Evolutionary conservation across 345 rosid species (phyloP).

Genomic region (Hypericum androsaemum): DNA sequence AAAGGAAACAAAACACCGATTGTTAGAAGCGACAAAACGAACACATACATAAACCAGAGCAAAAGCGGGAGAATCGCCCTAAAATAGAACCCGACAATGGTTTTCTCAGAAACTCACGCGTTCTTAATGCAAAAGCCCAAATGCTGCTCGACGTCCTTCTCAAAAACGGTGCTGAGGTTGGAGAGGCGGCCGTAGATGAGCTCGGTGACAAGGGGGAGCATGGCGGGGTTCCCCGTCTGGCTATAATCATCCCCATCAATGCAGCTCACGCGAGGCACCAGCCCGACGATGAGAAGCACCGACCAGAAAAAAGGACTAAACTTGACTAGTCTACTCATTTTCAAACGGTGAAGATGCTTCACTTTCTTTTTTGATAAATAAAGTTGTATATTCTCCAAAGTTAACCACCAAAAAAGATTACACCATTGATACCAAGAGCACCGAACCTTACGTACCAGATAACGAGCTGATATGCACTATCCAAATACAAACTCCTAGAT

Average conservation of each 20-base stretch:
- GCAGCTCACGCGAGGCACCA: constrained; percentile 22
- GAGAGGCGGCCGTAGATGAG: constrained; percentile 45
- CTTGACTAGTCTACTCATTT: constrained; percentile 14
- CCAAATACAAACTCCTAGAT: too few species aligned
- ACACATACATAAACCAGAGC: not conserved
- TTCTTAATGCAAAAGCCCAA: constrained; percentile 66
- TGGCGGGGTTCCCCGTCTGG: constrained; percentile 39
- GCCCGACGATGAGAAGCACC: constrained; percentile 21
- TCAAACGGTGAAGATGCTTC: not conserved
- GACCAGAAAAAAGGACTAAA: constrained; percentile 21
- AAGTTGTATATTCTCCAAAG: too few species aligned
- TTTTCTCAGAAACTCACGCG: constrained; percentile 41
- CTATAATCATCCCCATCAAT: constrained; percentile 53
- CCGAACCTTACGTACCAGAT: too few species aligned
- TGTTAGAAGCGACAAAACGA: not conserved
- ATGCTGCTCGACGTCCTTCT: constrained; percentile 29
- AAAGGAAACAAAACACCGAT: constrained; percentile 3
- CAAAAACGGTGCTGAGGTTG: constrained; percentile 35
- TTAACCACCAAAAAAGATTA: too few species aligned
- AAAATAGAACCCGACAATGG: not conserved
- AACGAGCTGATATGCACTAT: too few species aligned
- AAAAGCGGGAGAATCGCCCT: not conserved
- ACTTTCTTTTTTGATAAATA: too few species aligned
- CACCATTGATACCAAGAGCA: too few species aligned
- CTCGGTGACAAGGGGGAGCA: constrained; percentile 37